Base-by-base conservation (phyloP, 2,329 filamentous ascomycete genomes). In the Clarireedia monteithiana region DNA sequence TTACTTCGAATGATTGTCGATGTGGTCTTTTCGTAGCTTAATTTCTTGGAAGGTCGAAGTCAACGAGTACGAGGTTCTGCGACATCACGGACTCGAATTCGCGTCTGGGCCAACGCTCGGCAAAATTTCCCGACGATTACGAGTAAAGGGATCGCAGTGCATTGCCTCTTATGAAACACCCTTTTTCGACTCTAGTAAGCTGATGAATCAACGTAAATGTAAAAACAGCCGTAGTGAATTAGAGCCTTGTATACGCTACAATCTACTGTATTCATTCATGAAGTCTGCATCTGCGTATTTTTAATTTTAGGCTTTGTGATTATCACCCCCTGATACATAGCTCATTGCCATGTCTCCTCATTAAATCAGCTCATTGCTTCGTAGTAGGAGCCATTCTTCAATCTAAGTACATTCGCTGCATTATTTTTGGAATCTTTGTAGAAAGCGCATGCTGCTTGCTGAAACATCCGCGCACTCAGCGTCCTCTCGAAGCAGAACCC, bases 1-100 rank as follows among this genome's bases (percentile, higher is more conserved):
- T 26, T n/a, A 39, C 38, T 52, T 52, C 38, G 56, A 55, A 54
- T 42, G 48, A 54, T 54, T 27, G 50, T 58, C 58, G 58, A 63
- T 54, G 9, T 14, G 30, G 5, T 7, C 26, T 27, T 34, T 34
- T 3, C 9, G 9, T 34, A 12, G 30, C 30, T 42, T 42, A 42
- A 42, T 20, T 20, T 5, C 14, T 42, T 42, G 39, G 39, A n/a
- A 42, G 17, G 20, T 39, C 20, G 46, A 50, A 44, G 45, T 50
- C 53, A 48, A 38, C 53, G 50, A 51, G 42, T 46, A 38, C 56
- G 51, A 51, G 42, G 40, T 52, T 47, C 56, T 59, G 56, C 36
- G 48, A 50, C 58, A 59, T 57, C 55, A 59, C 46, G 14, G 53
- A 49, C 52, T 30, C 47, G 30, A 42, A 56, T 48, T 53, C 54